phyloP scores from a whole-genome alignment of 1,284 basidiomycete genomes.

The Sphagnurus paluster region DNA sequence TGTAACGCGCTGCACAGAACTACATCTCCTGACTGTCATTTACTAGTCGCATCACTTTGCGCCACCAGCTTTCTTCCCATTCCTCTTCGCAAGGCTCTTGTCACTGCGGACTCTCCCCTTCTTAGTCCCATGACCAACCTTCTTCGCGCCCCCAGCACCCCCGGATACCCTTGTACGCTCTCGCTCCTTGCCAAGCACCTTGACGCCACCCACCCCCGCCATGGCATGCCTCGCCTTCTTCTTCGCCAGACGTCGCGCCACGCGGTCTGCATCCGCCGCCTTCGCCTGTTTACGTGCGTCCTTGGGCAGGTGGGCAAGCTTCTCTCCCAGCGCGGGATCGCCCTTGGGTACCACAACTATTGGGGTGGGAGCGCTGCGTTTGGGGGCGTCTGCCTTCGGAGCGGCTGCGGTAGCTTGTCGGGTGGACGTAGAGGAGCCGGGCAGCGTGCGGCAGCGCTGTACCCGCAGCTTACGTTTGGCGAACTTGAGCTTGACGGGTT shows the following conservation, averaged over 20 bases:
- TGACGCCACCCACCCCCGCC: conserved; percentile 41
- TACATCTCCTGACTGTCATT: no score
- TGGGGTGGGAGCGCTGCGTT: conserved; percentile 15
- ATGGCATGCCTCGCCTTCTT: conserved; percentile 69
- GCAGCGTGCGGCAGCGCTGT: conserved; percentile 75
- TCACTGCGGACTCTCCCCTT: conserved; percentile 55
- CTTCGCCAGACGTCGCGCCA: conserved; percentile 85
- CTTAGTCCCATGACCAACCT: conserved; percentile 28
- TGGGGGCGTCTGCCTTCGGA: conserved; percentile 15
- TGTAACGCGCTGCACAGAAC: no score
- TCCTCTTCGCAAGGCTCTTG: conserved; percentile 54
- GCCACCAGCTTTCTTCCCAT: conserved; percentile 47
- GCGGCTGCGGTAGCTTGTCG: conserved; percentile 17
- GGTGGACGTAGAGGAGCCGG: conserved; percentile 32
- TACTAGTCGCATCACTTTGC: no score
- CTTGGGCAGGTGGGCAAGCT: conserved; percentile 77
- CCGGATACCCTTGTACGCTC: conserved; percentile 35
- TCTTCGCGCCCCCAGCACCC: conserved; percentile 35
- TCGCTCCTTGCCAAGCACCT: conserved; percentile 40
- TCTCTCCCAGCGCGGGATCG: conserved; percentile 77
- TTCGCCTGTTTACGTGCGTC: conserved; percentile 85
- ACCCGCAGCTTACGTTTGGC: conserved; percentile 88
- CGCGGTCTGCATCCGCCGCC: conserved; percentile 72
- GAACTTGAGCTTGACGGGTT: conserved; percentile 76
- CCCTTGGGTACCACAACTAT: conserved; percentile 61